Evolutionary conservation across 129 eudicot genomes (phyloP), one percentile per base, ranked within the genome.

Genomic region (Helianthus annuus): DNA sequence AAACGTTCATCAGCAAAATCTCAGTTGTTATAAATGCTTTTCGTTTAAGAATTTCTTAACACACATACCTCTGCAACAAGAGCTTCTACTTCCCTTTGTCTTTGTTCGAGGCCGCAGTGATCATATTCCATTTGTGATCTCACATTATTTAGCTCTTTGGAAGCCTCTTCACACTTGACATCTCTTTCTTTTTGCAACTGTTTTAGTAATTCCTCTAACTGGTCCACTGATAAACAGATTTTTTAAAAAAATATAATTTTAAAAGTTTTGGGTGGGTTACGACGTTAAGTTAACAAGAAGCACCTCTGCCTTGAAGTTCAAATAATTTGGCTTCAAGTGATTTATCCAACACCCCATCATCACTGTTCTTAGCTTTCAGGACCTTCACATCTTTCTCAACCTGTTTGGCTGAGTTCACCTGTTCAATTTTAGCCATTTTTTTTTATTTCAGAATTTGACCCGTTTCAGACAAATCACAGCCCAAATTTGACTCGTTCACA

Each of bases 281-380:
- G 36, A 3, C 64, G 56, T 15, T 7, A 68, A 44, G 22, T 13
- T 69, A 74, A 19, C n/a, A 62, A 52, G 48, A 53, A 67, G 63
- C 39, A 93, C 98, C 97, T 93, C 81, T 89, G 56, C 85, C 94
- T 77, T 93, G 95, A n/a, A 27, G 79, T 85, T 93, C 98, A 61
- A 84, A 82, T 40, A 83, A 59, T 76, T 85, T 93, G 46, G 90
- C 95, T 72, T 89, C 98, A 10, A 89, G 95, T 34, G 98, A 87
- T 83, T 85, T 92, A 13, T 83, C 89, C 52, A 75, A 51, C 72
- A 87, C 77, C 52, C 72, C 84, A n/a, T 87, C 92, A 64, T 87
- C 97, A 61, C 88, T 80, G 67, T 75, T 77, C 77, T 89, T 85
- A 45, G 67, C 71, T 81, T 90, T 93, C 15, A 93, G 79, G 69